phyloP scores from a whole-genome alignment of 1,139 yeast genomes.

The Taphrina pruni region DNA sequence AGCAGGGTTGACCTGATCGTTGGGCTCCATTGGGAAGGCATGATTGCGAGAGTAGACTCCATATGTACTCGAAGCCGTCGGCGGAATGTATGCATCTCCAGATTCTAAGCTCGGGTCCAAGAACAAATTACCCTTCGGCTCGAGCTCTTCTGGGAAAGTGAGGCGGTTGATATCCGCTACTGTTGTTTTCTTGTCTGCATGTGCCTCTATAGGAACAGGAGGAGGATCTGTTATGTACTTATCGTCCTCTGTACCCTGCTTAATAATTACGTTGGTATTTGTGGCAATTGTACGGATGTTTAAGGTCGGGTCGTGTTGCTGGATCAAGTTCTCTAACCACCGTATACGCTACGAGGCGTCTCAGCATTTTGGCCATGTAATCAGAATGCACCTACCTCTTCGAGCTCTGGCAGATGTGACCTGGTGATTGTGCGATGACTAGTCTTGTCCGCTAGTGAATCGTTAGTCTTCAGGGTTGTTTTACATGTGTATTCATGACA shows the following conservation, averaged over 20 bases:
- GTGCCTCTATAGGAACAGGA: slow-evolving; percentile 1
- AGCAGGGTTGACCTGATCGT: slow-evolving; percentile 3
- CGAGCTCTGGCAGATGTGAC: slow-evolving; percentile 36
- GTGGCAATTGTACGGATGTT: slow-evolving; percentile 19
- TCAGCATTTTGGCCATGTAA: not conserved
- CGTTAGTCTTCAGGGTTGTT: too few relatives aligned
- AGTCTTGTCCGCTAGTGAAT: slow-evolving; percentile 21
- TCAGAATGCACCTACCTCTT: slow-evolving; percentile 11
- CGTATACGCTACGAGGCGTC: slow-evolving; percentile 13
- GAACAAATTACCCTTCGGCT: slow-evolving; percentile 35
- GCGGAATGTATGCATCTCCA: slow-evolving; percentile 30
- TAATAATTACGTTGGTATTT: slow-evolving; percentile 8
- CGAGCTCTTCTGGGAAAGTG: slow-evolving; percentile 34
- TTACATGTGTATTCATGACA: too few relatives aligned
- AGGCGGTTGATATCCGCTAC: slow-evolving; percentile 12
- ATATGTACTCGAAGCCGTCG: slow-evolving; percentile 23
- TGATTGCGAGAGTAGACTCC: slow-evolving; percentile 29
- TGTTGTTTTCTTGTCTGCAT: not conserved
- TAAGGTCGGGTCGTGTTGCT: slow-evolving; percentile 23
- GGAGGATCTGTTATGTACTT: slow-evolving; percentile 20
- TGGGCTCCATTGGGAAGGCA: not conserved
- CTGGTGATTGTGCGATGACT: slow-evolving; percentile 34
- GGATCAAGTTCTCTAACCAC: slow-evolving; percentile 31
- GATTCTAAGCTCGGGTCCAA: slow-evolving; percentile 30
- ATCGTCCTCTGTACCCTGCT: not conserved